A percentile compares a stretch with the other conserved stretches of the same genome.
Evolutionary conservation across 495 filamentous ascomycete species (phyloP).

Genomic region (Talaromyces liani): DNA sequence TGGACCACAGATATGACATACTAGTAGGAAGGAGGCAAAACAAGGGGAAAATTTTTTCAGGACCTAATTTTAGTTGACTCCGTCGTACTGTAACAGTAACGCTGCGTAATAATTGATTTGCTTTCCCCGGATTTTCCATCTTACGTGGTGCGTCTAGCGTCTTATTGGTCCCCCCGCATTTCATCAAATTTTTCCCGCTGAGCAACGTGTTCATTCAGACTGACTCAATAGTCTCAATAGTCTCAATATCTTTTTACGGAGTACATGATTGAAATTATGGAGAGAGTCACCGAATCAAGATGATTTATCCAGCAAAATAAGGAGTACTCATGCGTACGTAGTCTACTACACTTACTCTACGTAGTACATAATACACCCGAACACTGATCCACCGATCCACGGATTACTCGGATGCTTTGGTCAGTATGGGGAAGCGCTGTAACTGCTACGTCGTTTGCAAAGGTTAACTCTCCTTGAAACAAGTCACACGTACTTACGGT

Average conservation of each 20-base stretch:
- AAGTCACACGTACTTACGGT: background rate
- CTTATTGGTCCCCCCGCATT: background rate
- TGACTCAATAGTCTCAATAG: background rate
- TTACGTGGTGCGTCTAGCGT: background rate
- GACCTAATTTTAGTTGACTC: background rate
- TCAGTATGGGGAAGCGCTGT: background rate
- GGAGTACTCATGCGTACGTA: background rate
- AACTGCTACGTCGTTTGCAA: background rate
- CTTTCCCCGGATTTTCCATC: conserved; percentile 5
- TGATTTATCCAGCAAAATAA: background rate
- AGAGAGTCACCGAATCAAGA: background rate
- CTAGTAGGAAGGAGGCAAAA: background rate
- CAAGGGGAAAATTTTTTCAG: conserved; percentile 1
- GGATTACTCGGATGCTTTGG: background rate
- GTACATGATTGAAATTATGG: no score
- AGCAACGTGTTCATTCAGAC: background rate
- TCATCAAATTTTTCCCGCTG: background rate
- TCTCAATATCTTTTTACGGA: no score
- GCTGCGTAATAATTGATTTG: background rate
- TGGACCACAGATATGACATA: background rate
- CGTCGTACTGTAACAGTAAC: background rate
- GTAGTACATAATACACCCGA: background rate
- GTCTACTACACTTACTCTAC: background rate
- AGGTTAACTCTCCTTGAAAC: background rate
- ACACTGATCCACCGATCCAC: background rate